A percentile compares a stretch with the other conserved stretches of the same genome.
These are phyloP conservation scores for Curvularia hawaiiensis DNA, from an alignment of 2,329 filamentous ascomycete species.

Conservation along the genomic window DNA sequence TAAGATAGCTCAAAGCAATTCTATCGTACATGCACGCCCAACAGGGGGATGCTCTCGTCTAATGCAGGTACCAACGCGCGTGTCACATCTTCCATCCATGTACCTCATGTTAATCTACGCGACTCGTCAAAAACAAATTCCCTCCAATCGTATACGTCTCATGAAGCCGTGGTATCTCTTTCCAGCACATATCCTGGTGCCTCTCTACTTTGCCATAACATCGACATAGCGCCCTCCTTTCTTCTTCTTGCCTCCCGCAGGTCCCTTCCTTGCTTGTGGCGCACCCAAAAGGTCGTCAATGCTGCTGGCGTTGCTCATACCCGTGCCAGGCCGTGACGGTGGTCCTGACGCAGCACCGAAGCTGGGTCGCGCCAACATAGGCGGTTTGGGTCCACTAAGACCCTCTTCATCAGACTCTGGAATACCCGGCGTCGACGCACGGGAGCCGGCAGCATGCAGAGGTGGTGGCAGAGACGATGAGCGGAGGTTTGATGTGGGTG, in stretches of 20 bases:
- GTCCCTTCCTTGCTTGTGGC: constrained; percentile 69
- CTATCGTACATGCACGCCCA: neutral
- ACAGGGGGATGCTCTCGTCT: neutral
- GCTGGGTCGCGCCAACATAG: constrained; percentile 32
- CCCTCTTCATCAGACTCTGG: constrained; percentile 39
- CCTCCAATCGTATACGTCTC: constrained; percentile 5
- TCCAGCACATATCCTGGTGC: neutral
- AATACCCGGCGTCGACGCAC: constrained; percentile 42
- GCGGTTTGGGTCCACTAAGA: constrained; percentile 20
- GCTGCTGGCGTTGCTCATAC: constrained; percentile 88
- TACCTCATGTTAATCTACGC: neutral
- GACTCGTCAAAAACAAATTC: neutral
- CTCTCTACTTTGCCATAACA: constrained; percentile 55
- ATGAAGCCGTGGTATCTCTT: neutral
- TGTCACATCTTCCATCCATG: constrained; percentile 1
- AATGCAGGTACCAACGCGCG: constrained; percentile 1
- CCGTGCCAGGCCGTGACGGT: constrained; percentile 65
- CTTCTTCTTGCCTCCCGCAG: constrained; percentile 63
- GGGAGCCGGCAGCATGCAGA: constrained; percentile 31
- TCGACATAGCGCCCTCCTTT: constrained; percentile 92
- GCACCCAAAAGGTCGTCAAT: constrained; percentile 91
- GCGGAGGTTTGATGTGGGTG: constrained; percentile 30
- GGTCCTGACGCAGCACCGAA: constrained; percentile 38
- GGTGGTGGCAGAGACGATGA: constrained; percentile 47
- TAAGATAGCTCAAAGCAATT: neutral